Conservation (phyloP, 2,329 filamentous ascomycete genomes). For the Paecilomyces fulvus region DNA sequence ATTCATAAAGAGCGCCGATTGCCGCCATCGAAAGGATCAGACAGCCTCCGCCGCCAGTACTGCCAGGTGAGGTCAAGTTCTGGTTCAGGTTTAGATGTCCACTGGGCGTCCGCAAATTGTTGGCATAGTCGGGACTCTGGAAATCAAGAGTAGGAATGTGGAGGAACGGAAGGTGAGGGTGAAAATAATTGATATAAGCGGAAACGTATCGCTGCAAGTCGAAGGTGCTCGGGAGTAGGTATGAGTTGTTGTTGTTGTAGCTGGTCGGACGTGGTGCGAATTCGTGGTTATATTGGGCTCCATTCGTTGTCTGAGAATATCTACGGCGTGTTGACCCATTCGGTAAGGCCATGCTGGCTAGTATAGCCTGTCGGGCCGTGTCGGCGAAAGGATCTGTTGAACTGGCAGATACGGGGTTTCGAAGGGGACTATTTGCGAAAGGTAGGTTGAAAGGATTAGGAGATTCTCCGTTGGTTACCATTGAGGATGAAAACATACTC, state of each 20-base stretch:
- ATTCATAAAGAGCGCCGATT: constrained; percentile 80
- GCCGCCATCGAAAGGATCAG: constrained; percentile 81
- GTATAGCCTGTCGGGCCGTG: constrained; percentile 54
- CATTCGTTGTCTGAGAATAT: constrained; percentile 51
- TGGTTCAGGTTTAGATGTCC: constrained; percentile 41
- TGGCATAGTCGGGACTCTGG: constrained; percentile 62
- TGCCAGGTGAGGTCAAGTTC: constrained; percentile 46
- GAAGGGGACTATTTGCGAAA: constrained; percentile 52
- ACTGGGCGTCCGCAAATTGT: constrained; percentile 50
- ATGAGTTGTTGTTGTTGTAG: constrained; percentile 27
- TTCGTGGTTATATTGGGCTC: constrained; percentile 36
- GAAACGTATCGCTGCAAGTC: constrained; percentile 86
- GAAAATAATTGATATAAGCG: constrained; percentile 85
- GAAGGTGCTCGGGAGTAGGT: constrained; percentile 64
- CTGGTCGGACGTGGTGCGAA: constrained; percentile 24
- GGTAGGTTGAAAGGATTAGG: constrained; percentile 40
- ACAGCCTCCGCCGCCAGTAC: constrained; percentile 73
- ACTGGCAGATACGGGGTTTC: constrained; percentile 52
- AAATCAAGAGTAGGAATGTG: constrained; percentile 89
- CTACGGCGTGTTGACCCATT: constrained; percentile 49
- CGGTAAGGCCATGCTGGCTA: constrained; percentile 54
- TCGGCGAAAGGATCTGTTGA: constrained; percentile 60
- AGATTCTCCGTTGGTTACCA: constrained; percentile 35
- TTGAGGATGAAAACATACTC: constrained; percentile 42
- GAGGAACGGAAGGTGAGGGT: constrained; percentile 89